These are phyloP conservation scores for Penicillium sp. DNA, from an alignment of 2,329 filamentous ascomycete genomes.

Conservation along the genomic window DNA sequence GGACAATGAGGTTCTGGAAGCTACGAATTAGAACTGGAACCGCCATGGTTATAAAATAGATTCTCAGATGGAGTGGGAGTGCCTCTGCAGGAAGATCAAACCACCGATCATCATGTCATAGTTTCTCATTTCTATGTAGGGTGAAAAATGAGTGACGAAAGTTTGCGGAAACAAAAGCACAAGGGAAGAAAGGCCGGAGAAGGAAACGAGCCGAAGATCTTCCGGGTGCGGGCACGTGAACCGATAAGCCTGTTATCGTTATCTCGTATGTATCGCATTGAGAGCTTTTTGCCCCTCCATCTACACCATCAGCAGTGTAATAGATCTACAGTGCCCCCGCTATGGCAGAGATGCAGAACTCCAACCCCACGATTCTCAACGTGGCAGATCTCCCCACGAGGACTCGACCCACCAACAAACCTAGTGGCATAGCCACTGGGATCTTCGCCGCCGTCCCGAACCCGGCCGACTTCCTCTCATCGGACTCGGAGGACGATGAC, in stretches of 20 bases:
- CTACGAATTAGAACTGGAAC: conserved; percentile 11
- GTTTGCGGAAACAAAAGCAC: no score
- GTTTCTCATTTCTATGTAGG: no score
- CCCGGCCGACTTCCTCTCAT: conserved; percentile 50
- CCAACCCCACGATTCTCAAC: conserved; percentile 90
- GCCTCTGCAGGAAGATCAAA: conserved; percentile 2
- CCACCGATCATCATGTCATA: no score
- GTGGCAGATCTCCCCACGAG: conserved; percentile 84
- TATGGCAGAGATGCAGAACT: conserved; percentile 47
- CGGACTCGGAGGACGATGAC: conserved; percentile 53
- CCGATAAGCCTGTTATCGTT: conserved; percentile 46
- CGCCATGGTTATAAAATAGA: conserved; percentile 15
- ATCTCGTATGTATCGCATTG: neutral
- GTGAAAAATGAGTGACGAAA: no score
- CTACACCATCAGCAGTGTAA: no score
- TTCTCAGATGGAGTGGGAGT: conserved; percentile 1
- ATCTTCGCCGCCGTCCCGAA: conserved; percentile 56
- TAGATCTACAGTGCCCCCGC: conserved; percentile 5
- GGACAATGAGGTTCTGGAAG: conserved; percentile 9
- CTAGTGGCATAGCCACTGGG: conserved; percentile 33
- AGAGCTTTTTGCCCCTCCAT: conserved; percentile 7
- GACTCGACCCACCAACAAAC: conserved; percentile 46
- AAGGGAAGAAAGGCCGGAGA: no score
- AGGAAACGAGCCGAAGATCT: conserved; percentile 12
- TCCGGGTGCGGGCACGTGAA: conserved; percentile 16